Base-by-base conservation (phyloP, 192 early-diverging fungal genomes). In the Funneliformis geosporum region DNA sequence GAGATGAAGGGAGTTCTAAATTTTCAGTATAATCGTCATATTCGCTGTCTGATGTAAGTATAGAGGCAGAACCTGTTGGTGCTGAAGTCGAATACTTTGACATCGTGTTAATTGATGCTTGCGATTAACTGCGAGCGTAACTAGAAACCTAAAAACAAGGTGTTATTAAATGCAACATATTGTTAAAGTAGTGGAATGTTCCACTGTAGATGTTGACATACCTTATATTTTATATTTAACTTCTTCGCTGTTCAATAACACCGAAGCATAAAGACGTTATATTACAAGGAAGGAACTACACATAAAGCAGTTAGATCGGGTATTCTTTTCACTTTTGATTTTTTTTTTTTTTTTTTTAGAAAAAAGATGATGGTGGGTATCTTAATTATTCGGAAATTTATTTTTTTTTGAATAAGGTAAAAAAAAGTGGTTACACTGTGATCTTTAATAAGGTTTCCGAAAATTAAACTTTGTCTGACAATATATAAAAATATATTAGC, bases 271-370 rank as follows among this genome's bases (percentile, higher is more conserved):
- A 18, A 66, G 28, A 66, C 60, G 64, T 16, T 33, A 66, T 38
- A 66, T 33, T 33, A 33, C 12, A 66, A 60, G 64, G 62, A 28
- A 65, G 33, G 64, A 66, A 66, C 64, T 55, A 55, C 50, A 21
- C 50, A 21, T n/a, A 55, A 33, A 0, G 50, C 21, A 55, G 50
- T 55, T 55, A 18, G 50, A 55, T 55, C 50, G 6, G 50, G 12
- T 16, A 55, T 55, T 6, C 50, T 21, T 14, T 18, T 55, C 21
- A n/a, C 18, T 18, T 21, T 18, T 47, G 18, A 55, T 18, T 21
- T 55, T 55, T 21, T 55, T 33, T 33, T 33, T 0, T 0, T 33
- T 33, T 33, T 2, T 2, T 33, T 33, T 33, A 33, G 33, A 33
- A 33, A 33, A 33, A 33, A n/a, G n/a, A n/a, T n/a, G 33, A 33